Evolutionary conservation across 192 early-diverging fungal genomes (phyloP).

Genomic region (Entophlyctis luteolus): DNA sequence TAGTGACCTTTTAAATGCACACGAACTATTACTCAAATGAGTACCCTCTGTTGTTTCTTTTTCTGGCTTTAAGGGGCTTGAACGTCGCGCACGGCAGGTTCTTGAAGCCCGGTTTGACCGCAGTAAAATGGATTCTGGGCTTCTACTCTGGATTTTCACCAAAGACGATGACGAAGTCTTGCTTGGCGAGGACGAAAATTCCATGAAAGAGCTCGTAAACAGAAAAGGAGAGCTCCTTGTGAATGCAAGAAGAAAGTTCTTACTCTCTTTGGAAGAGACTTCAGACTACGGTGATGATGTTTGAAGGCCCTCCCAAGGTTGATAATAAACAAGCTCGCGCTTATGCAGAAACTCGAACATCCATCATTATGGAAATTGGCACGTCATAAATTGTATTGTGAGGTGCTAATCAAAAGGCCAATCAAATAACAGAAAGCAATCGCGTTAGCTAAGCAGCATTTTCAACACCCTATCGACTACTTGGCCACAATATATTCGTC

Average conservation of each 20-base stretch:
- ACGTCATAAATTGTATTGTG: not conserved
- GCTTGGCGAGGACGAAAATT: not conserved
- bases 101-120: not conserved
- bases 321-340: too few species aligned
- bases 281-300: too few species aligned
- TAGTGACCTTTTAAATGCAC: too few species aligned
- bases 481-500: too few species aligned
- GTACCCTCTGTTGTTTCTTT: not conserved
- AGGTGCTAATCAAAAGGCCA: too few species aligned
- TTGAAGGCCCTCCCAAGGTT: too few species aligned
- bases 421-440: too few species aligned
- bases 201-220: not conserved
- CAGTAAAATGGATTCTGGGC: not conserved
- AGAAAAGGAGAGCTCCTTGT: not conserved
- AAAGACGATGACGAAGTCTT: not conserved
- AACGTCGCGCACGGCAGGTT: not conserved
- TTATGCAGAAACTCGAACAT: too few species aligned
- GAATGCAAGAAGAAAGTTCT: not conserved
- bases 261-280: not conserved
- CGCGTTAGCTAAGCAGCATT: too few species aligned
- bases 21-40: too few species aligned
- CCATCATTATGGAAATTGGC: not conserved
- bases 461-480: too few species aligned
- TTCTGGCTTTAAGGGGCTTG: not conserved
- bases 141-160: not conserved